Evolutionary conservation across 768 basidiomycete species (phyloP).

Genomic region (Tephrocybe sp.): DNA sequence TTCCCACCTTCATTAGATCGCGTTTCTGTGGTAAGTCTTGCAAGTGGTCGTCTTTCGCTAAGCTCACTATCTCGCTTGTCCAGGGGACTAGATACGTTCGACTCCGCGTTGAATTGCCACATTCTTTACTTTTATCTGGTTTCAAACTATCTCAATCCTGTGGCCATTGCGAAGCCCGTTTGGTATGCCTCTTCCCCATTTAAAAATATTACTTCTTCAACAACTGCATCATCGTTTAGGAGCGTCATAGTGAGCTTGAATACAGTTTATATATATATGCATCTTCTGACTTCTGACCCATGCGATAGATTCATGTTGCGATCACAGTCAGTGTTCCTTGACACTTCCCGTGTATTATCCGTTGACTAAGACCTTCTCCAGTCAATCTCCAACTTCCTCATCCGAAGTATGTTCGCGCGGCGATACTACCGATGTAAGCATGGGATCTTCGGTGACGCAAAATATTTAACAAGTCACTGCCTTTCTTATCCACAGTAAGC

Average conservation of each 20-base stretch:
- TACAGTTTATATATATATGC: not conserved
- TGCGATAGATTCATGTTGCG: constrained; percentile 48
- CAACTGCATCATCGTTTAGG: constrained; percentile 30
- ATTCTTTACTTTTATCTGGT: constrained; percentile 61
- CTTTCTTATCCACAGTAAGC: no score
- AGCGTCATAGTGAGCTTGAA: constrained; percentile 45
- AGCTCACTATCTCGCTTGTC: not conserved
- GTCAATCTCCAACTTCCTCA: constrained; percentile 50
- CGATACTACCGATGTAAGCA: constrained; percentile 52
- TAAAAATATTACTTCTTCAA: not conserved
- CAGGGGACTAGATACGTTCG: constrained; percentile 58
- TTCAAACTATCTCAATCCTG: constrained; percentile 49
- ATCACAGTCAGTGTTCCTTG: constrained; percentile 42
- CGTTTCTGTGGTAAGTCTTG: constrained; percentile 30
- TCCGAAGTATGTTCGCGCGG: constrained; percentile 50
- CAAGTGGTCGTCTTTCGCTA: not conserved
- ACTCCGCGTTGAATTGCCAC: constrained; percentile 51
- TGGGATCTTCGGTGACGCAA: no score
- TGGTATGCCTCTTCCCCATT: constrained; percentile 39
- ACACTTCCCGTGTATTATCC: not conserved
- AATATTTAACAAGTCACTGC: no score
- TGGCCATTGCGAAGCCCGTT: constrained; percentile 40
- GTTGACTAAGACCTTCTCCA: constrained; percentile 17
- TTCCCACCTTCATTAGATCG: constrained; percentile 25
- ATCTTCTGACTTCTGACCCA: not conserved